Conservation (phyloP, 805 yeast species). For the Teunomyces lycoperdinae region DNA sequence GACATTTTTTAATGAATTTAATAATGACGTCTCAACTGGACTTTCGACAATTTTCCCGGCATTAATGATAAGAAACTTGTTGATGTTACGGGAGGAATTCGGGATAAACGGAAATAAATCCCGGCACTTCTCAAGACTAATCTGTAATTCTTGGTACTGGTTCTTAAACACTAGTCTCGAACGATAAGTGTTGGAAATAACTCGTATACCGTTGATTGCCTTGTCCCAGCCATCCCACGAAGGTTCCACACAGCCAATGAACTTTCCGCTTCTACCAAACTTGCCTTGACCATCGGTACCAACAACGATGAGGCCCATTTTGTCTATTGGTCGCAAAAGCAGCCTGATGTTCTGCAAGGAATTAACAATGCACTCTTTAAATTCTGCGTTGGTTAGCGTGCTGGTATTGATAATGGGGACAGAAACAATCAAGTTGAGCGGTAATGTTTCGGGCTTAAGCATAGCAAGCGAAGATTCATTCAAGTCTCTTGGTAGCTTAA, state of each 20-base stretch:
- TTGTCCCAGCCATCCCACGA: constrained; percentile 51
- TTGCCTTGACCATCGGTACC: constrained; percentile 45
- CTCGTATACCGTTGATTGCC: constrained; percentile 35
- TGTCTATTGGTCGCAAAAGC: constrained; percentile 36
- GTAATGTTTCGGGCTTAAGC: constrained; percentile 38
- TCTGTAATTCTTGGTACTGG: constrained; percentile 20
- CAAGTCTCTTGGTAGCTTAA: constrained; percentile 39
- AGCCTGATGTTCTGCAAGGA: constrained; percentile 24
- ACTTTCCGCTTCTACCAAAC: constrained; percentile 39
- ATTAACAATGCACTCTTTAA: constrained; percentile 19
- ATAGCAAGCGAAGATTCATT: constrained; percentile 34
- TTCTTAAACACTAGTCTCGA: constrained; percentile 11
- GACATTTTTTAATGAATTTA: not conserved
- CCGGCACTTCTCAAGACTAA: constrained; percentile 26
- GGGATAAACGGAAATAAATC: constrained; percentile 26
- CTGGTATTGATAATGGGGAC: constrained; percentile 38
- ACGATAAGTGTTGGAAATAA: constrained; percentile 17
- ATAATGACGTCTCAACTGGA: not conserved
- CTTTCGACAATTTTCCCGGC: not conserved
- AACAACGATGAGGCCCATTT: constrained; percentile 45
- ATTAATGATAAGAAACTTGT: constrained; percentile 11
- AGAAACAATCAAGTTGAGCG: constrained; percentile 42
- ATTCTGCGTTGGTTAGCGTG: constrained; percentile 23
- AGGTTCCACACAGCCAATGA: constrained; percentile 44
- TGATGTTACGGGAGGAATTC: constrained; percentile 6